Evolutionary conservation across 129 eudicot species (phyloP).

Genomic region (Flaveria ramosissima): DNA sequence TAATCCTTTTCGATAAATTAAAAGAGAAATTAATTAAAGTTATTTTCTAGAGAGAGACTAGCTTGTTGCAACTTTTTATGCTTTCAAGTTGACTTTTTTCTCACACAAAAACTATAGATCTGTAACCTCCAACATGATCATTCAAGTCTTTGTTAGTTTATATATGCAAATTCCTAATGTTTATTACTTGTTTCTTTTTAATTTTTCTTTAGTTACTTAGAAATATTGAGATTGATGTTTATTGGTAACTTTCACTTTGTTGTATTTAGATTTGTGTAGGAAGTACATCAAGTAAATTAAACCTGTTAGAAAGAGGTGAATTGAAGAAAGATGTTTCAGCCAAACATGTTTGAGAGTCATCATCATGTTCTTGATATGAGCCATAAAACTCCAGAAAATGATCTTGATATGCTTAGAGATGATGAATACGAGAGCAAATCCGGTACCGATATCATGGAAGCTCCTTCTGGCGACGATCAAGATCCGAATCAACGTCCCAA

Average conservation of each 20-base stretch:
- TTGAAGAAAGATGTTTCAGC: constrained; percentile 76
- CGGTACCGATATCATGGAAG: constrained; percentile 89
- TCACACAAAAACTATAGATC: constrained; percentile 35
- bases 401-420: constrained; percentile 72
- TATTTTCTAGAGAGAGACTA: constrained; percentile 31
- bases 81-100: constrained; percentile 38
- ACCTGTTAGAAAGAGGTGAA: constrained; percentile 11
- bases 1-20: constrained; percentile 38
- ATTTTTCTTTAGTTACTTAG: neutral
- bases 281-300: constrained; percentile 7
- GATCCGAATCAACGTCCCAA: constrained; percentile 91
- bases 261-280: constrained; percentile 23
- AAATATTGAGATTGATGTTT: neutral
- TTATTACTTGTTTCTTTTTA: too few species aligned
- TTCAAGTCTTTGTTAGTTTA: neutral
- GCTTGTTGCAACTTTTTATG: constrained; percentile 27
- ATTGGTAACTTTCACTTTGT: constrained; percentile 16
- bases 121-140: constrained; percentile 32
- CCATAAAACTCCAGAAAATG: constrained; percentile 69
- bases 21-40: constrained; percentile 5
- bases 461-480: constrained; percentile 85
- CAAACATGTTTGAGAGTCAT: constrained; percentile 85
- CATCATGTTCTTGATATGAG: constrained; percentile 59
- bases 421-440: constrained; percentile 94
- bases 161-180: constrained; percentile 23